Evolutionary conservation across 2,329 filamentous ascomycete species (phyloP).

Genomic region (Venturia pyrina): DNA sequence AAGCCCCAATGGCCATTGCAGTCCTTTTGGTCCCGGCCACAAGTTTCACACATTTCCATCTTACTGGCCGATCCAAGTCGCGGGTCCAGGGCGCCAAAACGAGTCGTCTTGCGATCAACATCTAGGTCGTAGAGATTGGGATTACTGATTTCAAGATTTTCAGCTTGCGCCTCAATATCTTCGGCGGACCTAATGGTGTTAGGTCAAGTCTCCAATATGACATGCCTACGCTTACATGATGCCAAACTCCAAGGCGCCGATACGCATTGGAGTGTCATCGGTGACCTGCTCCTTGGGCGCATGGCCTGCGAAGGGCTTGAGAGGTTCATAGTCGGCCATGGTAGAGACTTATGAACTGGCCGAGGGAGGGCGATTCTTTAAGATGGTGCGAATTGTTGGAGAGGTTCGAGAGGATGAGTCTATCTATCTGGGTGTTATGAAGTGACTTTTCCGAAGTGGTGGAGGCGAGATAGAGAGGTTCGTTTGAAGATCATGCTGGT

Average conservation of each 20-base stretch:
- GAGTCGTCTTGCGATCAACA: constrained; percentile 38
- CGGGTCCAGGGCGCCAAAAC: constrained; percentile 80
- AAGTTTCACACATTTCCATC: constrained; percentile 68
- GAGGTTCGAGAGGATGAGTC: neutral
- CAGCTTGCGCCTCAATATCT: constrained; percentile 90
- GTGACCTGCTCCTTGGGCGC: constrained; percentile 72
- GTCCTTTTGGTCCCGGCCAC: constrained; percentile 66
- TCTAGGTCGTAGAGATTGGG: constrained; percentile 84
- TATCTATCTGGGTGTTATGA: neutral
- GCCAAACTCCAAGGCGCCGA: constrained; percentile 89
- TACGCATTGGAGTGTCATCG: constrained; percentile 80
- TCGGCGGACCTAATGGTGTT: constrained; percentile 60
- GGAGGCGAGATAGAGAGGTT: neutral
- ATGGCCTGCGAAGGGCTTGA: neutral
- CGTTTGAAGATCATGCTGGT: neutral
- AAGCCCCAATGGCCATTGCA: constrained; percentile 96
- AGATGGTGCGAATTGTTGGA: neutral
- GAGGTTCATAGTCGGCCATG: neutral
- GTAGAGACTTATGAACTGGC: neutral
- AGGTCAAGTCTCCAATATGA: constrained; percentile 12
- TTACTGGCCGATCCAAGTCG: constrained; percentile 88
- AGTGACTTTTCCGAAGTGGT: neutral
- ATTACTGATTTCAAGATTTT: constrained; percentile 80
- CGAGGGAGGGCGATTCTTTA: neutral
- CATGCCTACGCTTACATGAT: constrained; percentile 54